A percentile compares a stretch with the other conserved stretches of the same genome.
Conservation (phyloP, 2,329 filamentous ascomycete species). For the Aspergillus amoenus region DNA sequence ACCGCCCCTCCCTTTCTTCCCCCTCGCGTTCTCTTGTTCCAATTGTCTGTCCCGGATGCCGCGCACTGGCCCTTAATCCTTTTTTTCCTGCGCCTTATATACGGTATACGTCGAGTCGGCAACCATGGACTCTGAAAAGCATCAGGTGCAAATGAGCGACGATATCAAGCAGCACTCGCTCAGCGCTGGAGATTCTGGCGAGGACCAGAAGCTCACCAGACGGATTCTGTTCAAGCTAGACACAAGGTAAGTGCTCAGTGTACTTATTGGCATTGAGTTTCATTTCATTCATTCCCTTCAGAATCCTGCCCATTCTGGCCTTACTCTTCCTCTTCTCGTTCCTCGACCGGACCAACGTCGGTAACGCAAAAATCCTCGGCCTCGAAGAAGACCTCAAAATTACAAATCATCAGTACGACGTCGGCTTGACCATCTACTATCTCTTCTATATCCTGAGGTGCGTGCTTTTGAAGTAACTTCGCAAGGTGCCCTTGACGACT, state of each 20-base stretch:
- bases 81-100: too few species aligned
- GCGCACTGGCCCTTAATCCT: not conserved
- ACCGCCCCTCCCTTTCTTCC: not conserved
- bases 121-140: slow-evolving; percentile 22
- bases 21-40: not conserved
- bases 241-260: slow-evolving; percentile 40
- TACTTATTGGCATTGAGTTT: too few species aligned
- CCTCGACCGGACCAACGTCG: slow-evolving; percentile 70
- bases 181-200: slow-evolving; percentile 15
- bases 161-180: slow-evolving; percentile 17
- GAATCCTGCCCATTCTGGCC: slow-evolving; percentile 63
- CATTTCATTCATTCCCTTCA: slow-evolving; percentile 24
- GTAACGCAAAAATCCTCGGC: slow-evolving; percentile 66
- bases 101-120: too few species aligned
- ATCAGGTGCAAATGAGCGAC: slow-evolving; percentile 22
- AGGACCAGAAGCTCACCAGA: slow-evolving; percentile 37
- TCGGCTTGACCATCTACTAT: slow-evolving; percentile 65
- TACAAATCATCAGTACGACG: slow-evolving; percentile 62
- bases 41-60: not conserved
- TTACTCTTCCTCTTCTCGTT: slow-evolving; percentile 66
- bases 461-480: slow-evolving; percentile 12
- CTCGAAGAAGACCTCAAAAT: slow-evolving; percentile 60
- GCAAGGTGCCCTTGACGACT: not conserved
- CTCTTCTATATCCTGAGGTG: slow-evolving; percentile 58
- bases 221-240: slow-evolving; percentile 56